Base-by-base conservation (phyloP, 495 filamentous ascomycete genomes). In the Ascobolus immersus region DNA sequence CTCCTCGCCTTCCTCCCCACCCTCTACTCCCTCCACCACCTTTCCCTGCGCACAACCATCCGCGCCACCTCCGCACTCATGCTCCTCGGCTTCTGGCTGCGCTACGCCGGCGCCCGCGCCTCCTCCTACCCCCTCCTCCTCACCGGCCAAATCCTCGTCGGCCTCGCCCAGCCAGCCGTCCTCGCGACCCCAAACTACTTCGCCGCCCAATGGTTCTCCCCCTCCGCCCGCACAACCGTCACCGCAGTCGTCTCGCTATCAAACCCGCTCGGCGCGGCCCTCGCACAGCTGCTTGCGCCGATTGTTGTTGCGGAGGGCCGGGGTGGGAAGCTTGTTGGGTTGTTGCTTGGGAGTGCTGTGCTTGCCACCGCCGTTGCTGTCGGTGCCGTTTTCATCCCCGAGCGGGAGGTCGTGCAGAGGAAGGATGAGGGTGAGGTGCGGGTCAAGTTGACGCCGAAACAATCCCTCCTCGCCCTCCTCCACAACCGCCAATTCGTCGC, bases 71-170 rank as follows among this genome's bases (percentile, higher is more conserved):
- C 78, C 10, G 45, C 67, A 3, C 62, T 96, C 12, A 57, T 79
- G 11, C 60, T 94, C 2, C 43, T 69, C 1, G 86, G 84, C 1
- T 92, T 89, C 55, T 92, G 84, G 80, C 69, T 96, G 43, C 73
- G 86, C 38, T 92, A 84, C 56, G 78, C 64, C 1, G 80, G 79
- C 37, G 58, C 65, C 1, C 55, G 55, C 9, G 67, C 65, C 15
- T 63, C 65, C 22, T 33, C 37, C 7, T 91, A 77, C 43, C 70
- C 73, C 7, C 61, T 76, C 14, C 73, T 78, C 27, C 78, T 93
- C 73, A 73, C 91, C 51, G 86, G 84, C n/a, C 86, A 96, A 55
- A 73, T 93, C 53, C 54, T 96, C 12, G 77, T 73, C 23, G 86
- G 86, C 1, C 56, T 92, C 6, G 72, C 78, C 9, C 86, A 96